phyloP scores from a whole-genome alignment of 179 eudicot genomes.

The Vitellaria paradoxa region DNA sequence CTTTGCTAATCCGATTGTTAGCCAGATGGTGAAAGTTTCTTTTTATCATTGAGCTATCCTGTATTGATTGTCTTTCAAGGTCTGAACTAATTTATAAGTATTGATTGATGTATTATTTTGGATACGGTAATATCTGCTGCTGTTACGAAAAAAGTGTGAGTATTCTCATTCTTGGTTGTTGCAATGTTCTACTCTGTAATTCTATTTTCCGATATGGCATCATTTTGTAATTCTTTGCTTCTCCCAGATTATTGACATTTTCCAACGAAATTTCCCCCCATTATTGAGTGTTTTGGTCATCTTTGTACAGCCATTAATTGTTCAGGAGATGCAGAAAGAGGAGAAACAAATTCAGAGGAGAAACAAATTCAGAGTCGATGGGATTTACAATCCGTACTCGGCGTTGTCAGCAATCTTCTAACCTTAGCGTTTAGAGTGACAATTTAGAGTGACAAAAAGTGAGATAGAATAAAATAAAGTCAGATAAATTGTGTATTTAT shows the following conservation, averaged over 20 bases:
- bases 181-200: neutral
- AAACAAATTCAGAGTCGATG: neutral
- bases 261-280: neutral
- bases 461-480: too few species aligned
- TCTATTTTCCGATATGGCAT: neutral
- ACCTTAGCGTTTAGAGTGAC: too few species aligned
- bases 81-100: neutral
- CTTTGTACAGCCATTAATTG: neutral
- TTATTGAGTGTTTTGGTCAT: neutral
- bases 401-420: too few species aligned
- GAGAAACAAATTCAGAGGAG: neutral
- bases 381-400: too few species aligned
- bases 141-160: neutral
- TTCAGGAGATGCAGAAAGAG: neutral
- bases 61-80: neutral
- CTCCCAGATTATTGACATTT: neutral
- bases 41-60: neutral
- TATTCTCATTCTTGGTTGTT: neutral
- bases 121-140: neutral
- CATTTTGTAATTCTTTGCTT: neutral
- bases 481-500: too few species aligned
- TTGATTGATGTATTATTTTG: slow-evolving; percentile 10
- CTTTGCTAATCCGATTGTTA: too few species aligned
- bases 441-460: too few species aligned
- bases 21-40: neutral